Evolutionary conservation across 257 asterid species (phyloP), one percentile per base, ranked within the genome.

Genomic region (Linaria vulgaris): DNA sequence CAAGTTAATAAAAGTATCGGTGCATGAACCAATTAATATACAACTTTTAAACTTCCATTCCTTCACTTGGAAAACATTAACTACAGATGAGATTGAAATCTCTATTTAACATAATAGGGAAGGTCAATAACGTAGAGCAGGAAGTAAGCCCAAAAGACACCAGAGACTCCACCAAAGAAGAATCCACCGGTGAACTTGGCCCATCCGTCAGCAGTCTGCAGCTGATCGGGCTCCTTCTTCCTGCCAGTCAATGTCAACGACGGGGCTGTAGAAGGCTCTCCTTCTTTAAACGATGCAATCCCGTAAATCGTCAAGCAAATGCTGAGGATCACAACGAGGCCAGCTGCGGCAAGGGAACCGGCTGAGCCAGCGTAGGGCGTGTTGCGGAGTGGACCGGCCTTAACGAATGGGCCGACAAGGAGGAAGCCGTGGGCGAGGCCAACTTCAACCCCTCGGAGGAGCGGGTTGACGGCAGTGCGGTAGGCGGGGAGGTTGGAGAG

Each of bases 121-220:
- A 91, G 96, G 69, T 91, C 80, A 66, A 91, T 85, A 17, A 81
- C 94, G 63, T 88, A 88, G 54, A 91, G 95, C 50, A 91, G 83
- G 63, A 84, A 91, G 49, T 88, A 91, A 57, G 98, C 96, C 98
- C 98, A 91, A 59, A 59, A 21, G 14, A 84, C 98, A 56, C 98
- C 98, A 27, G 98, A 91, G 51, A 91, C 76, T 17, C 98, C 98
- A 43, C 98, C 98, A 66, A 91, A 91, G 84, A 91, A 91, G 81
- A 91, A 91, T 12, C 98, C 98, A n/a, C 96, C 98, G 0, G 82
- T 69, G 67, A 91, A 91, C 72, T 88, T 86, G 0, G 96, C 80
- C 96, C 98, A 91, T 17, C 98, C 98, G 3, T 91, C 95, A 16
- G 73, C 95, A 9, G 96, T 88, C 72, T 91, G 98, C 66, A 91